Conservation (phyloP, 495 filamentous ascomycete genomes). For the Aspergillus avenaceus region DNA sequence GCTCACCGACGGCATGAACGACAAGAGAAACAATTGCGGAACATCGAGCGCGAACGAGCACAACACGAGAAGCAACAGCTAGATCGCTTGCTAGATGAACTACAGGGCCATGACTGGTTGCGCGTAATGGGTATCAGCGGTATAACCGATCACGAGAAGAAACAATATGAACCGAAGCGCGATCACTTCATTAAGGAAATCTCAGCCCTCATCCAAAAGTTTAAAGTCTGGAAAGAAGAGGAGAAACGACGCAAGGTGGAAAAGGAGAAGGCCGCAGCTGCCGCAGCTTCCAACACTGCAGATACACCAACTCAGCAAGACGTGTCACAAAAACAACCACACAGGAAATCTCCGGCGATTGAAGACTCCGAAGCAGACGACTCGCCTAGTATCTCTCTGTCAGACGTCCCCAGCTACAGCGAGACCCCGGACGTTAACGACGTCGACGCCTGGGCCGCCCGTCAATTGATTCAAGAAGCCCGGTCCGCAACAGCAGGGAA, state of each 20-base stretch:
- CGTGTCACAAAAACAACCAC: conserved; percentile 4
- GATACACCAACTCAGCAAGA: conserved; percentile 5
- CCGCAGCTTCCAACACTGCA: not conserved
- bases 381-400: not conserved
- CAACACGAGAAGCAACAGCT: conserved; percentile 90
- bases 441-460: conserved; percentile 67
- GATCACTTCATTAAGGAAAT: conserved; percentile 80
- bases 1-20: conserved; percentile 75
- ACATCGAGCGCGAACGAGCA: conserved; percentile 86
- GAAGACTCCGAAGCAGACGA: conserved; percentile 22
- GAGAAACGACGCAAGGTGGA: conserved; percentile 75
- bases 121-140: conserved; percentile 88
- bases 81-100: conserved; percentile 77
- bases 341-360: not conserved
- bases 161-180: conserved; percentile 80
- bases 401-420: conserved; percentile 37
- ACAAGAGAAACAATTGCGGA: conserved; percentile 88
- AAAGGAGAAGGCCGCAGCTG: conserved; percentile 53
- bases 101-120: conserved; percentile 91
- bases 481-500: conserved; percentile 36
- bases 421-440: conserved; percentile 62
- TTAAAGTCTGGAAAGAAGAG: conserved; percentile 80
- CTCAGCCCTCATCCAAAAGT: conserved; percentile 76
- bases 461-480: conserved; percentile 72
- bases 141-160: conserved; percentile 76